Evolutionary conservation across 2,329 filamentous ascomycete genomes (phyloP).

Genomic region (Tolypocladium nubicola): DNA sequence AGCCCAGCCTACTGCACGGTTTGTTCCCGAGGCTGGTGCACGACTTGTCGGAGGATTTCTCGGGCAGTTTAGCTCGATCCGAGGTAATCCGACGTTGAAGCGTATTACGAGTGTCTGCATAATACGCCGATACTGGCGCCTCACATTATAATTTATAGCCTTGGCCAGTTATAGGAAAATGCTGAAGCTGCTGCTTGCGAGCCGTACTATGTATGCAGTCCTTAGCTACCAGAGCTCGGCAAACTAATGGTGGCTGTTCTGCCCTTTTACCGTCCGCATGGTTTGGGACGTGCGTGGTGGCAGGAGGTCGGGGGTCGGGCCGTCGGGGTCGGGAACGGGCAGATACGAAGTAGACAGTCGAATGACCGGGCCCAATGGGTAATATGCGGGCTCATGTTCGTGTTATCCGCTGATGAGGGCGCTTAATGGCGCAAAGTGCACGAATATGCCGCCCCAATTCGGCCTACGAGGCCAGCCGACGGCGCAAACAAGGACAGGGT

Average conservation of each 20-base stretch:
- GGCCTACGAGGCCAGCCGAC: background rate
- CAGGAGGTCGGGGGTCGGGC: background rate
- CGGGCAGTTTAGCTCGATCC: background rate
- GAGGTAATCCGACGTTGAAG: background rate
- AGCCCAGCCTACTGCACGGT: background rate
- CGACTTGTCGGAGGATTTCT: background rate
- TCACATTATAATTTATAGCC: background rate
- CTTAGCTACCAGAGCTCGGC: background rate
- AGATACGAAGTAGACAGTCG: background rate
- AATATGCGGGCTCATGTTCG: background rate
- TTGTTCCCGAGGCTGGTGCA: background rate
- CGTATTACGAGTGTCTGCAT: background rate
- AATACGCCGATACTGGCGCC: background rate
- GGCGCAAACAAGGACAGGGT: background rate
- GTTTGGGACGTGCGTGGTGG: background rate
- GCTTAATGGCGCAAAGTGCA: background rate
- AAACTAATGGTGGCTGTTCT: background rate
- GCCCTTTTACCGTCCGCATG: too few species aligned
- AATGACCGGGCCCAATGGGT: background rate
- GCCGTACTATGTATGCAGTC: background rate
- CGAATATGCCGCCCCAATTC: background rate
- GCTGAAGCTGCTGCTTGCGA: background rate
- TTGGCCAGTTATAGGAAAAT: background rate
- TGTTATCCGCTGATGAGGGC: background rate
- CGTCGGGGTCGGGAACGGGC: background rate